Conservation (phyloP, 768 basidiomycete species). For the Collybiopsis confluens region DNA sequence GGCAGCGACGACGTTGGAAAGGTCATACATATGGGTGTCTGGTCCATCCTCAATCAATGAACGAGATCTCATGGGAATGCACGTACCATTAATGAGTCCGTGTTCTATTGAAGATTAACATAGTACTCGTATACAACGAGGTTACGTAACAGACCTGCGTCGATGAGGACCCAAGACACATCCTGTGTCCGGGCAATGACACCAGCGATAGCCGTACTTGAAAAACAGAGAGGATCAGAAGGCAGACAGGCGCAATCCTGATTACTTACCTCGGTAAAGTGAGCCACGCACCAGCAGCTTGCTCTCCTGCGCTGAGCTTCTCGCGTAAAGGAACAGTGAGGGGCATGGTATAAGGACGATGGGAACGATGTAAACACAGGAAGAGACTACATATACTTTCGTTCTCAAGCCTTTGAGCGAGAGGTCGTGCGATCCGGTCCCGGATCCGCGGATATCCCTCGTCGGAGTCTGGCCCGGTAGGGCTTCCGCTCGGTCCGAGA, state of each 20-base stretch:
- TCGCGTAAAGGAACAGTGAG: slow-evolving; percentile 18
- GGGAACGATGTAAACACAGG: not conserved
- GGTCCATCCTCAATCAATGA: not conserved
- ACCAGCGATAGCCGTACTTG: slow-evolving; percentile 18
- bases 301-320: slow-evolving; percentile 13
- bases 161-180: slow-evolving; percentile 20
- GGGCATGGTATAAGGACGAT: slow-evolving; percentile 11
- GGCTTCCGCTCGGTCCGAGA: too few species aligned
- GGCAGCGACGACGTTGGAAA: slow-evolving; percentile 29
- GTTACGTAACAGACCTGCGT: slow-evolving; percentile 13
- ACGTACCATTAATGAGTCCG: slow-evolving; percentile 13
- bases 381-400: not conserved
- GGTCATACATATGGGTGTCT: slow-evolving; percentile 20
- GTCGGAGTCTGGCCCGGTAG: too few species aligned
- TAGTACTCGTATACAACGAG: not conserved
- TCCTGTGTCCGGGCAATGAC: slow-evolving; percentile 16
- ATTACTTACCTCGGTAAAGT: slow-evolving; percentile 16
- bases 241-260: too few species aligned
- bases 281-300: slow-evolving; percentile 20
- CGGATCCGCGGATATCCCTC: too few species aligned
- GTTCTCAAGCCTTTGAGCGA: not conserved
- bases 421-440: too few species aligned
- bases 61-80: too few species aligned
- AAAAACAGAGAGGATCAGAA: not conserved
- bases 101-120: slow-evolving; percentile 4